Conservation (phyloP, 768 basidiomycete genomes). For the Pisolithus orientalis region DNA sequence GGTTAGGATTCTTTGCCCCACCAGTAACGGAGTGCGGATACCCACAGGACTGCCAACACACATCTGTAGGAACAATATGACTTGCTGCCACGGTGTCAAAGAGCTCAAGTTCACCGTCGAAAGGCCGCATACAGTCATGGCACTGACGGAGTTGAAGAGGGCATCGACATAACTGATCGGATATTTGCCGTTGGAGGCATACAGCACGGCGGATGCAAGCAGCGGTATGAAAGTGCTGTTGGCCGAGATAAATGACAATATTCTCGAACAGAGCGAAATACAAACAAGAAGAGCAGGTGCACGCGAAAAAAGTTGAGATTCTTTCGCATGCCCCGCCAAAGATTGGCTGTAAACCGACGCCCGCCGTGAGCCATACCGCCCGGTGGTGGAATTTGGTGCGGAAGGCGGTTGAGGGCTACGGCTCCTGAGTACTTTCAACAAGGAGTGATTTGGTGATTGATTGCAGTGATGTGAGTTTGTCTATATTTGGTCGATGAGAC, state of each 20-base stretch:
- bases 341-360: neutral
- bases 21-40: constrained; percentile 6
- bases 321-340: constrained; percentile 26
- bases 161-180: constrained; percentile 72
- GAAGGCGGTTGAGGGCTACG: too few relatives aligned
- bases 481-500: neutral
- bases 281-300: constrained; percentile 59
- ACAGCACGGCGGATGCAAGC: constrained; percentile 74
- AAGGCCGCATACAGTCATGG: constrained; percentile 76
- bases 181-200: constrained; percentile 70
- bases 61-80: constrained; percentile 72
- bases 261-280: neutral
- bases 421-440: too few relatives aligned
- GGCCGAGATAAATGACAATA: neutral
- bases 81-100: constrained; percentile 66
- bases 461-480: too few relatives aligned
- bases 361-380: neutral
- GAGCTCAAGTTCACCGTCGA: constrained; percentile 62
- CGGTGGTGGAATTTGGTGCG: too few relatives aligned
- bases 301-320: constrained; percentile 65
- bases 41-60: constrained; percentile 67
- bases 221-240: constrained; percentile 71
- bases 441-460: too few relatives aligned
- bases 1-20: neutral
- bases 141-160: constrained; percentile 71